These are phyloP conservation scores for Melastoma malabathricum DNA, from an alignment of 345 rosid genomes.

Conservation along the genomic window DNA sequence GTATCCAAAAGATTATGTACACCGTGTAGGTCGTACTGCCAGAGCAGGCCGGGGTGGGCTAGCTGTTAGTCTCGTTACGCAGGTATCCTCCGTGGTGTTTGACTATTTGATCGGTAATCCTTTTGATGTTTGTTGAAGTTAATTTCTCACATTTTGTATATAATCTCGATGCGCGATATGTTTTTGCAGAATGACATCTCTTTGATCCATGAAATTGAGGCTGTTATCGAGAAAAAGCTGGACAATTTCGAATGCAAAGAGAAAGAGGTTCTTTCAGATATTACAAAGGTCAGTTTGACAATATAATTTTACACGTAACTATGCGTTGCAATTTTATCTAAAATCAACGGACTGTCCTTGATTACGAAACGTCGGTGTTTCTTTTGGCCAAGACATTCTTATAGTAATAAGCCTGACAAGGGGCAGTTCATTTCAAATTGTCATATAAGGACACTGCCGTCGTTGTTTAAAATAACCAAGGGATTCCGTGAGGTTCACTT, in stretches of 20 bases:
- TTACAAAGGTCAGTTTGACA: constrained; percentile 31
- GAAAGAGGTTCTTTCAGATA: constrained; percentile 58
- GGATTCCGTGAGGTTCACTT: neutral
- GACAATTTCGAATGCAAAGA: constrained; percentile 55
- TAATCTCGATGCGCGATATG: neutral
- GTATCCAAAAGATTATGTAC: constrained; percentile 81
- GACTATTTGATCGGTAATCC: neutral
- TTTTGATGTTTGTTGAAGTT: neutral
- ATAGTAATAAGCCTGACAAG: too few relatives aligned
- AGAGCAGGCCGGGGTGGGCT: constrained; percentile 94
- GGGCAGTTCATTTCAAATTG: too few relatives aligned
- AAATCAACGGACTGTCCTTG: too few relatives aligned
- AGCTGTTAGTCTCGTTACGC: constrained; percentile 68
- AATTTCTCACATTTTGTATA: neutral
- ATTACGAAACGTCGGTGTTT: too few relatives aligned
- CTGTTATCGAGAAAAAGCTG: constrained; percentile 48
- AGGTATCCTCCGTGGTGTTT: constrained; percentile 29
- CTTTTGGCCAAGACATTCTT: too few relatives aligned
- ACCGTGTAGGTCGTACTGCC: constrained; percentile 98
- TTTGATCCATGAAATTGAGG: constrained; percentile 72
- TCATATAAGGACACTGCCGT: too few relatives aligned
- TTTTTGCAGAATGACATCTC: constrained; percentile 57
- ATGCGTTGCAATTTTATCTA: too few relatives aligned
- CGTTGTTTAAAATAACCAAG: neutral
- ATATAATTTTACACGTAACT: too few relatives aligned